phyloP scores from a whole-genome alignment of 805 yeast genomes.

The Zygosaccharomyces bailii region DNA sequence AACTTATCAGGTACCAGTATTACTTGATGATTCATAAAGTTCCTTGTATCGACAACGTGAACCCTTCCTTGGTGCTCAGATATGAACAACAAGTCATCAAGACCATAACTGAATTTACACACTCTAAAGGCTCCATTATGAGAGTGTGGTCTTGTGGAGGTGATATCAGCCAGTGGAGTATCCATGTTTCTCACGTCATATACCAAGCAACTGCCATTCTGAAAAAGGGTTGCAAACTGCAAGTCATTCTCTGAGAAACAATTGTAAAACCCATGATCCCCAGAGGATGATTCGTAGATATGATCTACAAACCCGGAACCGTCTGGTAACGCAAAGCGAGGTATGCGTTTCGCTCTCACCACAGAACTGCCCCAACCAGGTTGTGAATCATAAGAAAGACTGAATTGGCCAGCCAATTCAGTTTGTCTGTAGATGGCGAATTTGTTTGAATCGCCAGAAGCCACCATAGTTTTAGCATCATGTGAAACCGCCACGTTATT shows the following conservation, averaged over 20 bases:
- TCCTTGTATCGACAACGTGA: conserved; percentile 77
- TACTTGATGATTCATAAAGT: conserved; percentile 71
- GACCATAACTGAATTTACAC: conserved; percentile 56
- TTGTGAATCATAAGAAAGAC: conserved; percentile 28
- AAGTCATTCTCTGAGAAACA: conserved; percentile 73
- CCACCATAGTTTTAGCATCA: conserved; percentile 53
- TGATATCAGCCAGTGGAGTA: conserved; percentile 50
- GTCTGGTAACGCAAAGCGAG: conserved; percentile 33
- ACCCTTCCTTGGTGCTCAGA: conserved; percentile 86
- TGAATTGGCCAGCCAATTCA: conserved; percentile 31
- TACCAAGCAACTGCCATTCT: conserved; percentile 74
- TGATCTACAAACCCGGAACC: conserved; percentile 31
- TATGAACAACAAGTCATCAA: conserved; percentile 72
- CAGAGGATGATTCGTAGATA: conserved; percentile 48
- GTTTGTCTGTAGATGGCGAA: conserved; percentile 50
- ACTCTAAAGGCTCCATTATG: conserved; percentile 66
- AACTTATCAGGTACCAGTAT: conserved; percentile 53
- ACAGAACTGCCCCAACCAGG: conserved; percentile 34
- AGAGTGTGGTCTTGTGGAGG: conserved; percentile 56
- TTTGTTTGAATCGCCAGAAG: conserved; percentile 75
- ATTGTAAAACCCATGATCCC: conserved; percentile 82
- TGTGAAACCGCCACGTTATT: conserved; percentile 73
- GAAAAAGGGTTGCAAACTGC: conserved; percentile 76
- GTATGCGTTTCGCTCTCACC: conserved; percentile 29
- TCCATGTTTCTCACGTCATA: conserved; percentile 69